These are phyloP conservation scores for Nakazawaea anatomiae DNA, from an alignment of 805 yeast genomes.

Conservation along the genomic window DNA sequence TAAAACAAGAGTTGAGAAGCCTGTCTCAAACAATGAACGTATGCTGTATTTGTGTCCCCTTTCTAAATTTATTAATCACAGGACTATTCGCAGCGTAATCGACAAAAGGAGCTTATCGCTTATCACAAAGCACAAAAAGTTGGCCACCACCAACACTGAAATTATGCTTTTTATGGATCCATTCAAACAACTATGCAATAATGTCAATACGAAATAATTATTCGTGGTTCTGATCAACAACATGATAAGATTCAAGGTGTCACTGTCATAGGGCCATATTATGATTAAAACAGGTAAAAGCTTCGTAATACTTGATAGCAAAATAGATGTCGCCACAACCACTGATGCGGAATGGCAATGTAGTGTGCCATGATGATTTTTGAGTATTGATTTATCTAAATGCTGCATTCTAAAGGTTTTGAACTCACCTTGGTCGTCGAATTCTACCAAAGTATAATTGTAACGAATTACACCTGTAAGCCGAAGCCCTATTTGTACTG, in stretches of 20 bases:
- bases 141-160: not conserved
- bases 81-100: no score
- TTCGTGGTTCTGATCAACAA: conserved; percentile 6
- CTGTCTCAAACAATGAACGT: no score
- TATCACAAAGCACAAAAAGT: not conserved
- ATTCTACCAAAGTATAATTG: conserved; percentile 4
- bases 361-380: not conserved
- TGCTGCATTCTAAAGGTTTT: not conserved
- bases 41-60: no score
- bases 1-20: no score
- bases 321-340: conserved; percentile 60
- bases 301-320: conserved; percentile 74
- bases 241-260: conserved; percentile 37
- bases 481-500: conserved; percentile 22
- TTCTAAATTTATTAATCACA: no score
- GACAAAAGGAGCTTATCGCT: not conserved
- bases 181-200: conserved; percentile 3
- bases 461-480: not conserved
- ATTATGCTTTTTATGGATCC: not conserved
- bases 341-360: conserved; percentile 12
- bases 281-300: conserved; percentile 88
- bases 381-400: conserved; percentile 9
- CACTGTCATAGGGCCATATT: conserved; percentile 95
- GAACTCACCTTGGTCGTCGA: not conserved
- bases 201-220: conserved; percentile 5